A percentile compares a stretch with the other conserved stretches of the same genome.
Evolutionary conservation across 805 yeast species (phyloP).

Genomic region (Metschnikowia cerradonensis): DNA sequence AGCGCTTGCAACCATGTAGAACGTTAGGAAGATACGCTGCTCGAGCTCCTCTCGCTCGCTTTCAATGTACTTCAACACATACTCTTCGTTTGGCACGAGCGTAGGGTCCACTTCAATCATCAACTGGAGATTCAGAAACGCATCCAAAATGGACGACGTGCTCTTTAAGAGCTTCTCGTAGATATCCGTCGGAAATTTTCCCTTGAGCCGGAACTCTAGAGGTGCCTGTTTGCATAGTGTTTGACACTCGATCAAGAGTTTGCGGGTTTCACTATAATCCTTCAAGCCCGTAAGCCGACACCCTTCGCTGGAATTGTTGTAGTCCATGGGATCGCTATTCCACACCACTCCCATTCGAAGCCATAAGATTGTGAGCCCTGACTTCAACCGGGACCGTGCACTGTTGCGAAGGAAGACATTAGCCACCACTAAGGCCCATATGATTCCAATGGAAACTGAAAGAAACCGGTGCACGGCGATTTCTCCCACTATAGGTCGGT

Average conservation of each 20-base stretch:
- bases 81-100: slow-evolving; percentile 49
- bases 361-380: slow-evolving; percentile 69
- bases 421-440: slow-evolving; percentile 74
- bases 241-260: slow-evolving; percentile 57
- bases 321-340: slow-evolving; percentile 69
- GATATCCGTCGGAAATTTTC: slow-evolving; percentile 55
- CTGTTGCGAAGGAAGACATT: slow-evolving; percentile 66
- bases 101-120: slow-evolving; percentile 61
- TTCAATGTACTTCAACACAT: slow-evolving; percentile 50
- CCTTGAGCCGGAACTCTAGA: slow-evolving; percentile 69
- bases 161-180: slow-evolving; percentile 50
- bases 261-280: slow-evolving; percentile 46
- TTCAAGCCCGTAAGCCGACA: slow-evolving; percentile 37
- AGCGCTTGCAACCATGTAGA: slow-evolving; percentile 76
- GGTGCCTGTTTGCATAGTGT: slow-evolving; percentile 65
- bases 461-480: slow-evolving; percentile 76
- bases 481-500: slow-evolving; percentile 60
- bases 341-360: slow-evolving; percentile 74
- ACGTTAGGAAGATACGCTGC: slow-evolving; percentile 66
- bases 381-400: slow-evolving; percentile 65
- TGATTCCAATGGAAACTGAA: slow-evolving; percentile 66
- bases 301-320: slow-evolving; percentile 22
- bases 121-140: slow-evolving; percentile 68
- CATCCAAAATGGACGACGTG: slow-evolving; percentile 66
- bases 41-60: slow-evolving; percentile 66